Conservation (phyloP, 805 yeast genomes). For the Hagleromyces aurorensis region DNA sequence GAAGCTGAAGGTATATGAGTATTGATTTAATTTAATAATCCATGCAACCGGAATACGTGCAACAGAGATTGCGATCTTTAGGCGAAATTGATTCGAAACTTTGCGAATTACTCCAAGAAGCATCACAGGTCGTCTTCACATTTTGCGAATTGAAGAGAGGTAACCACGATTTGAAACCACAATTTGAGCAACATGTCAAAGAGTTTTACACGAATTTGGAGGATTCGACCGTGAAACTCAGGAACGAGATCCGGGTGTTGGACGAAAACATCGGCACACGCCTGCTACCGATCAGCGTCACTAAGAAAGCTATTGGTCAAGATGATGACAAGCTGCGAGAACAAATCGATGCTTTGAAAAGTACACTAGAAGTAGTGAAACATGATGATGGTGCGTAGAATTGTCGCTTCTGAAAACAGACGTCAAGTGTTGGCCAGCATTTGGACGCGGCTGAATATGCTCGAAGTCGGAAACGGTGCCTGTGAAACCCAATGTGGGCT, state of each 20-base stretch:
- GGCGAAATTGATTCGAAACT: constrained; percentile 23
- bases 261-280: constrained; percentile 28
- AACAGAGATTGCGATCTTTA: constrained; percentile 23
- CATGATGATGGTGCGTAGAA: no score
- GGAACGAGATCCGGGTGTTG: constrained; percentile 23
- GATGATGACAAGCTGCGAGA: constrained; percentile 28
- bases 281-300: constrained; percentile 26
- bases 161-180: constrained; percentile 22
- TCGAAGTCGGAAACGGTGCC: no score
- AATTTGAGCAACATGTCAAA: constrained; percentile 23
- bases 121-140: constrained; percentile 26
- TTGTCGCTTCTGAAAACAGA: no score
- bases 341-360: no score
- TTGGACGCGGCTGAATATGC: no score
- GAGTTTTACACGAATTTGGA: constrained; percentile 23
- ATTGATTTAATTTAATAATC: no score
- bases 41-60: constrained; percentile 29
- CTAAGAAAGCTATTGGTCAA: constrained; percentile 28
- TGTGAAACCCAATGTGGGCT: no score
- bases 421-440: no score
- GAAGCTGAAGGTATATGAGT: no score
- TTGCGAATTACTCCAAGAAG: constrained; percentile 22
- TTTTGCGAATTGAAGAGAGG: constrained; percentile 28
- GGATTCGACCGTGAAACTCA: constrained; percentile 16
- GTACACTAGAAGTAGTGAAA: no score